A percentile compares a stretch with the other conserved stretches of the same genome.
Conservation (phyloP, 23 red algal species). For the Gracilaria domingensis region DNA sequence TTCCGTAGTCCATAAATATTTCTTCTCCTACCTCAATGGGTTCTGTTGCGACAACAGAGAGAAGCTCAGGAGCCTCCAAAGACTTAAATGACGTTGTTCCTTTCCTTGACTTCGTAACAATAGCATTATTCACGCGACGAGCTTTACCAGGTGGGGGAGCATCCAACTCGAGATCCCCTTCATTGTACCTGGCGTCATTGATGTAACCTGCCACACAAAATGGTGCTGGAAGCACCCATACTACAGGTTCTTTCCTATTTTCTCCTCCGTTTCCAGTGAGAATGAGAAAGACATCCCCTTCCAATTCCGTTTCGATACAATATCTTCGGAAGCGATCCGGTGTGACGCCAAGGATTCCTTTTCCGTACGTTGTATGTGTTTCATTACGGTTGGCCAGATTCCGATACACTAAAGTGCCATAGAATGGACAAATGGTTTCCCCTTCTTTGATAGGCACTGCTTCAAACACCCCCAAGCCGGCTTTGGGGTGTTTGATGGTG, state of each 20-base stretch:
- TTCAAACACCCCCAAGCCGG: background rate
- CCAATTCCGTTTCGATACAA: background rate
- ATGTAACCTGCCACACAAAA: background rate
- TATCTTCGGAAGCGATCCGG: background rate
- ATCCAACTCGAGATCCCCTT: background rate
- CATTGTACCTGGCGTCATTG: slow-evolving; percentile 14
- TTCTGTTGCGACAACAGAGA: background rate
- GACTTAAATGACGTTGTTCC: background rate
- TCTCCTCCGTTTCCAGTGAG: background rate
- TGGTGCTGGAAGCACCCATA: slow-evolving; percentile 2
- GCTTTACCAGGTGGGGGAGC: too few species aligned
- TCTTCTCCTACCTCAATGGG: background rate
- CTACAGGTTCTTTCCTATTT: background rate
- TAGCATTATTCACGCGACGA: too few species aligned
- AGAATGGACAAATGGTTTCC: slow-evolving; percentile 1
- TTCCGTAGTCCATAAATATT: background rate
- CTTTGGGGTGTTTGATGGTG: slow-evolving; percentile 12
- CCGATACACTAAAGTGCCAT: background rate
- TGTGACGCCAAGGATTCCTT: background rate
- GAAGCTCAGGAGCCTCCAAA: background rate
- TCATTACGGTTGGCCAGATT: background rate
- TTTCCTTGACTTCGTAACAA: too few species aligned
- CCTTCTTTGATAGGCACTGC: background rate
- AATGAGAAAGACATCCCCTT: slow-evolving; percentile 3
- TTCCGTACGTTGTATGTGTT: slow-evolving; percentile 5